Evolutionary conservation across 768 basidiomycete genomes (phyloP).

Genomic region (Leccinum variicolor): DNA sequence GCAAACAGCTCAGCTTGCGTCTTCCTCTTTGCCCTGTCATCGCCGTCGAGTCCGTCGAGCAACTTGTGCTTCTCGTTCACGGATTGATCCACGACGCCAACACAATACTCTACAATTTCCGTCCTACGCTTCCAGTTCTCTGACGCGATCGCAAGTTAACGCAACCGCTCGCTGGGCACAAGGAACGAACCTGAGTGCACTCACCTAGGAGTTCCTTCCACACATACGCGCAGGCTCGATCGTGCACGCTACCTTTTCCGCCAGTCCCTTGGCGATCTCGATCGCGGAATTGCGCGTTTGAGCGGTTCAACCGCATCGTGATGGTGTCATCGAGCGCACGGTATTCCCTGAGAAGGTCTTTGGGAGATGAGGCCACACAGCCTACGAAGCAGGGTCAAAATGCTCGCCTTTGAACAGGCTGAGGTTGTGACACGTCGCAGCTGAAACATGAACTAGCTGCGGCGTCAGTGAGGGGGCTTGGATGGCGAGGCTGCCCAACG

Average conservation of each 20-base stretch:
- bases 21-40: conserved; percentile 45
- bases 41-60: conserved; percentile 41
- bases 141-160: conserved; percentile 26
- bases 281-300: conserved; percentile 73
- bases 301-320: conserved; percentile 77
- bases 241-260: conserved; percentile 55
- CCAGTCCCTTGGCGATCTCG: conserved; percentile 50
- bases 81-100: conserved; percentile 62
- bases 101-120: conserved; percentile 75
- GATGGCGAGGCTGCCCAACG: conserved; percentile 64
- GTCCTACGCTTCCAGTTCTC: conserved; percentile 72
- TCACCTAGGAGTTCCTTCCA: conserved; percentile 80
- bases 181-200: conserved; percentile 26
- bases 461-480: conserved; percentile 59
- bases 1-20: conserved; percentile 56
- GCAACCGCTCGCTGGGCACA: conserved; percentile 14
- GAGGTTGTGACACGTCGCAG: conserved; percentile 70
- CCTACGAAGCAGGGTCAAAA: conserved; percentile 1
- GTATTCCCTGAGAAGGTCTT: conserved; percentile 82
- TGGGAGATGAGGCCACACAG: conserved; percentile 16
- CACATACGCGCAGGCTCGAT: conserved; percentile 69
- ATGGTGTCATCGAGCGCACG: conserved; percentile 77
- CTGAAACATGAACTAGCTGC: conserved; percentile 69
- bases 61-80: conserved; percentile 51
- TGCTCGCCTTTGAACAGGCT: conserved; percentile 66